phyloP scores from a whole-genome alignment of 2,329 filamentous ascomycete species.

The Penicillium rolfsii region DNA sequence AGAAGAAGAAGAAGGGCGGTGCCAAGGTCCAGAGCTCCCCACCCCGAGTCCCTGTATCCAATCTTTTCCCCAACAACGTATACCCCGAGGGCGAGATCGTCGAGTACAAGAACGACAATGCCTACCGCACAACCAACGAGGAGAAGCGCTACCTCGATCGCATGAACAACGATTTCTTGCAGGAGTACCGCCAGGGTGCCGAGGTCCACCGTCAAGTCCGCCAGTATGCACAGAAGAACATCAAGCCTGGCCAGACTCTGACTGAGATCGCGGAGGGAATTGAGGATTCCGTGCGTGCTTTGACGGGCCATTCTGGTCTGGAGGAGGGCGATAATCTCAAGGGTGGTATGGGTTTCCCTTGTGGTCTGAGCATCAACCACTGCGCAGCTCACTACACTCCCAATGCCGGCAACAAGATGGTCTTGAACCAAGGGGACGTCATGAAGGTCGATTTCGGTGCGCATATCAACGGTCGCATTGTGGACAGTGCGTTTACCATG shows the following conservation, averaged over 20 bases:
- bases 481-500: conserved; percentile 72
- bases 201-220: conserved; percentile 88
- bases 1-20: conserved; percentile 66
- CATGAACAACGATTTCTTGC: conserved; percentile 76
- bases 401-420: conserved; percentile 81
- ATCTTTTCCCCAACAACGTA: conserved; percentile 70
- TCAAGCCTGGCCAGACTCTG: conserved; percentile 78
- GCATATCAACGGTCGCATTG: conserved; percentile 70
- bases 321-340: conserved; percentile 76
- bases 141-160: conserved; percentile 83
- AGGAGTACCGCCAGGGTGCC: conserved; percentile 81
- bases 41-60: conserved; percentile 72
- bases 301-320: conserved; percentile 76
- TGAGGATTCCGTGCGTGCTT: conserved; percentile 75
- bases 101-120: conserved; percentile 77
- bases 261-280: conserved; percentile 87
- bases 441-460: conserved; percentile 76
- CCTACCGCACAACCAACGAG: conserved; percentile 77
- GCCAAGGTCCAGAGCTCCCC: conserved; percentile 75
- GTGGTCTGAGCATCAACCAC: conserved; percentile 80
- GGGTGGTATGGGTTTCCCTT: conserved; percentile 85
- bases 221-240: conserved; percentile 77
- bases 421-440: conserved; percentile 67
- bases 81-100: conserved; percentile 80
- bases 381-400: conserved; percentile 86